A percentile compares a stretch with the other conserved stretches of the same genome.
These are phyloP conservation scores for Blastocystis sp. DNA, from an alignment of 352 stramenopile species.

Conservation along the genomic window DNA sequence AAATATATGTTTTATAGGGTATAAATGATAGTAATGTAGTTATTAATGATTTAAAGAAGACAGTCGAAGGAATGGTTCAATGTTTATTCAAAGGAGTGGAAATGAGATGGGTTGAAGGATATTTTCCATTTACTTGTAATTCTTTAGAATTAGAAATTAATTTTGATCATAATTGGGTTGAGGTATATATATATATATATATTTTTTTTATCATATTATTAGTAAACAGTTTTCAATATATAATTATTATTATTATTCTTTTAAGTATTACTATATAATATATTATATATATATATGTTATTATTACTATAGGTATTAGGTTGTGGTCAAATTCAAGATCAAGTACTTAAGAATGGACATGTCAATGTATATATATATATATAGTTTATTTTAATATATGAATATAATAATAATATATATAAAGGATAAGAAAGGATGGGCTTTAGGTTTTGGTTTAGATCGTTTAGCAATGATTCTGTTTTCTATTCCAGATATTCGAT, in stretches of 20 bases:
- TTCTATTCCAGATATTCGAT: constrained; percentile 91
- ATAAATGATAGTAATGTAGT: constrained; percentile 50
- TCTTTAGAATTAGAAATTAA: constrained; percentile 94
- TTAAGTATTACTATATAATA: no score
- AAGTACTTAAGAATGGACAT: constrained; percentile 70
- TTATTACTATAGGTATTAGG: constrained; percentile 66
- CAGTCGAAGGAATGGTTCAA: constrained; percentile 73
- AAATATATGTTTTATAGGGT: constrained; percentile 1
- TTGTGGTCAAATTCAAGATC: constrained; percentile 78
- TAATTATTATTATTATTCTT: no score
- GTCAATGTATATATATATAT: constrained; percentile 47
- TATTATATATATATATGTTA: no score
- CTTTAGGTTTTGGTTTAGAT: constrained; percentile 90
- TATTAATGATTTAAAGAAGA: constrained; percentile 74
- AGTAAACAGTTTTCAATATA: no score
- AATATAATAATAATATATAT: no score
- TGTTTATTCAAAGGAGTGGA: constrained; percentile 56
- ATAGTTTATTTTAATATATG: no score
- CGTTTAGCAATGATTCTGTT: constrained; percentile 95
- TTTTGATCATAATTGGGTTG: constrained; percentile 89
- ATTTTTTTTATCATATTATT: no score
- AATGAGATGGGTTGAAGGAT: constrained; percentile 78
- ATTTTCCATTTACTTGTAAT: constrained; percentile 96
- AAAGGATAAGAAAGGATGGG: constrained; percentile 61
- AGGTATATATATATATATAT: constrained; percentile 47